Base-by-base conservation (phyloP, 306 rosid genomes). In the Vigna radiata region DNA sequence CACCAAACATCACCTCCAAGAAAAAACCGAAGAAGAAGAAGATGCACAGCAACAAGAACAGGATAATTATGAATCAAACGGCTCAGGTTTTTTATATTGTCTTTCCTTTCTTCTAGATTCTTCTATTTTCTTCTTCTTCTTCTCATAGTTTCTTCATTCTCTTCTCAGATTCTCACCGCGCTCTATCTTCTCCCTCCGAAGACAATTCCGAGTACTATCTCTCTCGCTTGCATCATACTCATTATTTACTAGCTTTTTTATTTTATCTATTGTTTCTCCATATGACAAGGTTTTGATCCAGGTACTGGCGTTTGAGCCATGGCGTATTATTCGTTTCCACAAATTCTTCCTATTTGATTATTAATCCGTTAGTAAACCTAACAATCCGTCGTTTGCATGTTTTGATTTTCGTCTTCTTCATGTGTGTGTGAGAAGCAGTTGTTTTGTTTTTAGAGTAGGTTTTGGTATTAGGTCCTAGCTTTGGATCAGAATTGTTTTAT, bases 121-220 rank as follows among this genome's bases (percentile, higher is more conserved):
- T 17, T 29, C 21, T 60, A 14, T 31, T 15, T 62, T 19, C 56
- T 67, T 43, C 10, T 9, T 37, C 81, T 89, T 36, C 6, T 33
- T 5, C 75, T 29, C 33, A 87, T 80, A 78, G 52, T 84, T 25
- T 39, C 6, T 54, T 21, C 54, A 65, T 77, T 27, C 6, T 64
- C 43, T 77, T 78, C 12, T 70, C 96, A 94, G 98, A 90, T 94
- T 91, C 89, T 54, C 91, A 83, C 73, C 91, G 73, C 41, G 62
- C 86, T 62, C 88, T 88, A 29, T 87, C 93, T 78, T 90, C 91
- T 65, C 82, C 65, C 70, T 68, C 89, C 66, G 88, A 85, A 56
- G 93, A 82, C 58, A 90, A 80, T 53, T 85, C 97, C 10, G 93
- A 89, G 98, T 94, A 90, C 79, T 18, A 55, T 47, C 77, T 72